These are phyloP conservation scores for Fimicolochytrium jonesii DNA, from an alignment of 192 early-diverging fungal species.

Conservation along the genomic window DNA sequence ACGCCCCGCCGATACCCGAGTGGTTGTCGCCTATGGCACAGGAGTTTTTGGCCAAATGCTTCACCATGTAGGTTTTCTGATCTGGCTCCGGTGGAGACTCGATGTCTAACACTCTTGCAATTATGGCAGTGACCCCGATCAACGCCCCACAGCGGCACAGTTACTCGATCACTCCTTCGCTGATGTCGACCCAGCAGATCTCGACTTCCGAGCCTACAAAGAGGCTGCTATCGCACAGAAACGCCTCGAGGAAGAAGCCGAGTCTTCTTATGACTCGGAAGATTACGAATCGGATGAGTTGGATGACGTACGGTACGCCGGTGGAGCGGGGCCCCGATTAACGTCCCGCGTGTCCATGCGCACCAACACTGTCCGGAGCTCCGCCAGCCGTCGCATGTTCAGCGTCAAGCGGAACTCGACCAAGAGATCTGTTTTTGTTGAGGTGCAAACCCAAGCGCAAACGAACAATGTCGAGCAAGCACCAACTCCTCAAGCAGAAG, in stretches of 20 bases:
- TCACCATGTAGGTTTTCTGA: constrained; percentile 67
- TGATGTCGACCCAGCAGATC: constrained; percentile 16
- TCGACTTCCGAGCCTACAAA: constrained; percentile 30
- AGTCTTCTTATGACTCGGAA: no score
- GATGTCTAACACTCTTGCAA: neutral
- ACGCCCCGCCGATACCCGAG: constrained; percentile 78
- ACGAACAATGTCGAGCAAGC: no score
- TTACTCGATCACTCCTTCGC: constrained; percentile 70
- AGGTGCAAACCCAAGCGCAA: no score
- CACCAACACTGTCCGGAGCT: no score
- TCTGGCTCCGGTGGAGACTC: no score
- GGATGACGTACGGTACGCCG: no score
- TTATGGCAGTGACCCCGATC: constrained; percentile 61
- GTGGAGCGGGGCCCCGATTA: no score
- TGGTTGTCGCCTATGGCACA: constrained; percentile 63
- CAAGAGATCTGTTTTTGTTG: no score
- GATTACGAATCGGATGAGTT: constrained; percentile 4
- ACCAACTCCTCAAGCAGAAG: no score
- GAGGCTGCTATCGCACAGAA: constrained; percentile 29
- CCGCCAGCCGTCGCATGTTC: no score
- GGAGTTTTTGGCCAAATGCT: constrained; percentile 73
- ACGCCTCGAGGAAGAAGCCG: constrained; percentile 24
- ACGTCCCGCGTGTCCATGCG: no score
- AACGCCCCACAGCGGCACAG: constrained; percentile 71
- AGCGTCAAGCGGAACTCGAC: no score